These are phyloP conservation scores for Rhypophila decipiens DNA, from an alignment of 495 filamentous ascomycete species.

Conservation along the genomic window DNA sequence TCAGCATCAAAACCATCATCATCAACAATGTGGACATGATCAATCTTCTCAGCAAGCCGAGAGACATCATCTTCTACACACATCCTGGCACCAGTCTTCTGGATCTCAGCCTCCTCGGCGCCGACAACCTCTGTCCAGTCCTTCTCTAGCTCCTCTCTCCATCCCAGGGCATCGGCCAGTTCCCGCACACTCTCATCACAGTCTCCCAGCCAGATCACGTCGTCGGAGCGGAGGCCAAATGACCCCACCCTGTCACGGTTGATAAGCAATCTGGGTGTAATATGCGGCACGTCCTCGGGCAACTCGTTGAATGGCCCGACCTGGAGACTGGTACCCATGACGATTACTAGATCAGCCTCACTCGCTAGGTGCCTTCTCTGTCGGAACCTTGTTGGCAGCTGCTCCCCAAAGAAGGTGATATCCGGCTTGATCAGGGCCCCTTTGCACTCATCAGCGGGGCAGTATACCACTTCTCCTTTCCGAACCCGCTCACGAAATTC, in stretches of 20 bases:
- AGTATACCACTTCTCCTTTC: slow-evolving; percentile 60
- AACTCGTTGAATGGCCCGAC: slow-evolving; percentile 88
- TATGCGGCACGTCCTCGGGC: slow-evolving; percentile 54
- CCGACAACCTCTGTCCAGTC: slow-evolving; percentile 37
- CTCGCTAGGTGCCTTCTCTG: slow-evolving; percentile 46
- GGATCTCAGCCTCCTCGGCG: slow-evolving; percentile 34
- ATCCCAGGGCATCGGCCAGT: slow-evolving; percentile 76
- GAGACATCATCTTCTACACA: slow-evolving; percentile 26
- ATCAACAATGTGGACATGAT: no score
- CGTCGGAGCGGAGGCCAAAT: slow-evolving; percentile 52
- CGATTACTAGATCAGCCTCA: slow-evolving; percentile 71
- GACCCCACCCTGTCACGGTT: slow-evolving; percentile 82
- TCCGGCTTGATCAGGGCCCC: slow-evolving; percentile 88
- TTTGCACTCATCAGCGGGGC: slow-evolving; percentile 50
- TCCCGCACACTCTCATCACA: slow-evolving; percentile 81
- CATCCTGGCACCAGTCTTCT: slow-evolving; percentile 22
- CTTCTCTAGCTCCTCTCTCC: slow-evolving; percentile 74
- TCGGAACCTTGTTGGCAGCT: slow-evolving; percentile 65
- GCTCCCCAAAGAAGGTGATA: slow-evolving; percentile 89
- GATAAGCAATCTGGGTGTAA: slow-evolving; percentile 71
- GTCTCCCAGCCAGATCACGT: slow-evolving; percentile 32
- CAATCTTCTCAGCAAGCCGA: slow-evolving; percentile 31
- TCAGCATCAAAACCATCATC: no score
- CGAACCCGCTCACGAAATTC: slow-evolving; percentile 63
- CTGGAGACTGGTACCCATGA: slow-evolving; percentile 85